These are phyloP conservation scores for Striga hermonthica DNA, from an alignment of 305 asterid genomes.

Conservation along the genomic window DNA sequence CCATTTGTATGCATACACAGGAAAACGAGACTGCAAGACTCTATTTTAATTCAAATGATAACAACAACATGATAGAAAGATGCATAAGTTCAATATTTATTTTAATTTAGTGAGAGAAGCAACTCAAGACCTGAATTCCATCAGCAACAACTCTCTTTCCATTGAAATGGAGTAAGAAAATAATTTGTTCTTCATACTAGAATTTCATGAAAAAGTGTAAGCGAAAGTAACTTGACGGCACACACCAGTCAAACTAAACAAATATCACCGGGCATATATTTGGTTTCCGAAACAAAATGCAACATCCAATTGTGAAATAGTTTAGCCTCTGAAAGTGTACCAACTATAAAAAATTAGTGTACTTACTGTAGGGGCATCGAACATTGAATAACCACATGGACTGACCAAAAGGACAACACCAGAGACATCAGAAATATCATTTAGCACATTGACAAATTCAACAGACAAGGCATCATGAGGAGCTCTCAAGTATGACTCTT, in stretches of 20 bases:
- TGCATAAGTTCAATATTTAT: no score
- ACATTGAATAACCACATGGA: slow-evolving; percentile 85
- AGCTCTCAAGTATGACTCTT: slow-evolving; percentile 86
- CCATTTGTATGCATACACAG: no score
- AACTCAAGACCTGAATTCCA: no score
- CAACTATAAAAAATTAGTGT: slow-evolving; percentile 25
- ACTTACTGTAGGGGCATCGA: slow-evolving; percentile 93
- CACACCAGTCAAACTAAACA: slow-evolving; percentile 13
- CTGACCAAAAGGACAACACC: slow-evolving; percentile 85
- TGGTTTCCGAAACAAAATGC: slow-evolving; percentile 16
- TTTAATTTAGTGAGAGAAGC: no score
- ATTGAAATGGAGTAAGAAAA: not conserved
- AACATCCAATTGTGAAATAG: slow-evolving; percentile 24
- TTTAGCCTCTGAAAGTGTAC: slow-evolving; percentile 14
- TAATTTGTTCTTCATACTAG: slow-evolving; percentile 17
- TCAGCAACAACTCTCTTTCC: no score
- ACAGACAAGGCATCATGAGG: slow-evolving; percentile 66
- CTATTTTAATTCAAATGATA: no score
- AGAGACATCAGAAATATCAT: slow-evolving; percentile 77
- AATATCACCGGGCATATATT: slow-evolving; percentile 19
- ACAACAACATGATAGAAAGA: no score
- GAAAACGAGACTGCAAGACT: no score
- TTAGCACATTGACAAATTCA: slow-evolving; percentile 80
- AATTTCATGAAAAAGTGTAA: slow-evolving; percentile 17
- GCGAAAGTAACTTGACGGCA: slow-evolving; percentile 19